Conservation (phyloP, 352 stramenopile species). For the Globisporangium viniferum region DNA sequence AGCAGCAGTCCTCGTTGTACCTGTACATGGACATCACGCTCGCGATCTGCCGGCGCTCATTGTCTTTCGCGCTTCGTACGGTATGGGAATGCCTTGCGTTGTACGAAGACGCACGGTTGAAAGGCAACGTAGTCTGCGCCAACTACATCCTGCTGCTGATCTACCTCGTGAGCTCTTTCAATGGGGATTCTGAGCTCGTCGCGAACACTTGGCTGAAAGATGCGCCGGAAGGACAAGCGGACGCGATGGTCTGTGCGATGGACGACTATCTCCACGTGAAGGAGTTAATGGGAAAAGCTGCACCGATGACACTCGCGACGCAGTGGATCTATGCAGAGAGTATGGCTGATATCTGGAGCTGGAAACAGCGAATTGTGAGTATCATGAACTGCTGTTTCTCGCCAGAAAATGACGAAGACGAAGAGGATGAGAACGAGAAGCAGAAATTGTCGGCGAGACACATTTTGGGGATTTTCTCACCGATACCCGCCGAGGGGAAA, state of each 20-base stretch:
- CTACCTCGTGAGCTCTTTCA: slow-evolving; percentile 29
- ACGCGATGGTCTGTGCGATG: slow-evolving; percentile 21
- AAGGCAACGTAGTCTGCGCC: slow-evolving; percentile 16
- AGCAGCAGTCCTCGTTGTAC: slow-evolving; percentile 27
- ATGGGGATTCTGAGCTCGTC: slow-evolving; percentile 27
- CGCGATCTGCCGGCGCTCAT: slow-evolving; percentile 30
- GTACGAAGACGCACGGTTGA: slow-evolving; percentile 23
- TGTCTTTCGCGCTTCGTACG: slow-evolving; percentile 28
- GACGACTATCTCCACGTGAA: slow-evolving; percentile 22
- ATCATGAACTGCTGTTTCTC: slow-evolving; percentile 4
- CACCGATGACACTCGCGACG: slow-evolving; percentile 18
- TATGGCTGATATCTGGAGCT: slow-evolving; percentile 10
- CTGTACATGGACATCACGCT: slow-evolving; percentile 31
- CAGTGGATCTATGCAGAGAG: slow-evolving; percentile 28
- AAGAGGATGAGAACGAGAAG: not conserved
- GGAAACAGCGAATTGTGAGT: slow-evolving; percentile 8
- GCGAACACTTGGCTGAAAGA: slow-evolving; percentile 20
- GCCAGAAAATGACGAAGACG: not conserved
- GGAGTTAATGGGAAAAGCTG: slow-evolving; percentile 9
- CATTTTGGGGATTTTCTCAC: slow-evolving; percentile 17
- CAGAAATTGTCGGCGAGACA: not conserved
- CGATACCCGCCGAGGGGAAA: not conserved
- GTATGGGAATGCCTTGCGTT: slow-evolving; percentile 35
- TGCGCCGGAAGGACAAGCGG: slow-evolving; percentile 19
- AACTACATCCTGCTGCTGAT: slow-evolving; percentile 34